phyloP scores from a whole-genome alignment of 2,329 filamentous ascomycete genomes.

The Ascochyta lentis region DNA sequence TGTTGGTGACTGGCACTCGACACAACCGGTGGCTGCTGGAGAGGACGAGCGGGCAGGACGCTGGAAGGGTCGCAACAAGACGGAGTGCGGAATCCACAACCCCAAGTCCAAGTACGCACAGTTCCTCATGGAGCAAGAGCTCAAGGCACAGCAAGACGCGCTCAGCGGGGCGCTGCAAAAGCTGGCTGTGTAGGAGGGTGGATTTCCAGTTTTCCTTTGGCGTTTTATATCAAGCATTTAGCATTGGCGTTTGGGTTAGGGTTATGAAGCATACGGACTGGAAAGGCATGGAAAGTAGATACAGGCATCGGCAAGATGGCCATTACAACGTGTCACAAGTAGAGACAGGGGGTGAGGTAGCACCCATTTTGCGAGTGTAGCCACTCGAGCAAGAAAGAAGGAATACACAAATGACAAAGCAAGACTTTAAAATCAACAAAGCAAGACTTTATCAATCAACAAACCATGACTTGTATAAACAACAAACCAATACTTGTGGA shows the following conservation, averaged over 20 bases:
- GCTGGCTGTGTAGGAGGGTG: slow-evolving; percentile 27
- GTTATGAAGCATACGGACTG: slow-evolving; percentile 19
- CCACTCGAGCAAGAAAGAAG: slow-evolving; percentile 5
- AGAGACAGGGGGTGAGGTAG: slow-evolving; percentile 32
- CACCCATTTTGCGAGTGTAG: slow-evolving; percentile 15
- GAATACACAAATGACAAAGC: not conserved
- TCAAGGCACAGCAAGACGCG: slow-evolving; percentile 58
- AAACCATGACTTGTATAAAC: too few relatives aligned
- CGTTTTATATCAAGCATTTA: slow-evolving; percentile 42
- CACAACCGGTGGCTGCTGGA: slow-evolving; percentile 82
- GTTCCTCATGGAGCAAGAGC: slow-evolving; percentile 77
- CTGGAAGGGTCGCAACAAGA: slow-evolving; percentile 96
- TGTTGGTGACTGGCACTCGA: slow-evolving; percentile 97
- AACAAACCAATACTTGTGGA: too few relatives aligned
- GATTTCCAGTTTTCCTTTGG: slow-evolving; percentile 27
- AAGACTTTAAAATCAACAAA: not conserved
- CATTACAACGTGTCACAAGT: slow-evolving; percentile 17
- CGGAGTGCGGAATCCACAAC: slow-evolving; percentile 99
- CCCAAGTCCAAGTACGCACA: slow-evolving; percentile 92
- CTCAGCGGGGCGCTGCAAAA: slow-evolving; percentile 42
- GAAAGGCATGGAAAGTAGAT: slow-evolving; percentile 9
- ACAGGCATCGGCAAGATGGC: slow-evolving; percentile 12
- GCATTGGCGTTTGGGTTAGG: slow-evolving; percentile 50
- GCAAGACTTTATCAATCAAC: too few relatives aligned
- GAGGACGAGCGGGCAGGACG: slow-evolving; percentile 96